Evolutionary conservation across 2,329 filamentous ascomycete species (phyloP).

Genomic region (Colletotrichum liriopes): DNA sequence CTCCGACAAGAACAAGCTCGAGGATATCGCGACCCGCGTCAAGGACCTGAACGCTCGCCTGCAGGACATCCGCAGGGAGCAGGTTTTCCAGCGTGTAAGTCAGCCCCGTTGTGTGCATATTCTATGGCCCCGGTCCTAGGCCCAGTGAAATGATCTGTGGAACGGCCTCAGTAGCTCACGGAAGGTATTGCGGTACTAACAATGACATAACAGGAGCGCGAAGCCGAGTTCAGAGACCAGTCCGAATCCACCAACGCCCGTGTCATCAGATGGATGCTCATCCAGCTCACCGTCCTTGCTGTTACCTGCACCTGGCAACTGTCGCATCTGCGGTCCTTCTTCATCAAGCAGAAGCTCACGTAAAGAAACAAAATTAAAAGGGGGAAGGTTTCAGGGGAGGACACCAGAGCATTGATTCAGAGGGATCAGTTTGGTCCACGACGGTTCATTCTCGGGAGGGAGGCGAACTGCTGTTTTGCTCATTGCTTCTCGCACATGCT

Average conservation of each 20-base stretch:
- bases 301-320: slow-evolving; percentile 97
- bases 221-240: slow-evolving; percentile 98
- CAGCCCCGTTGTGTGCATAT: neutral
- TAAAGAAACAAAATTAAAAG: slow-evolving; percentile 60
- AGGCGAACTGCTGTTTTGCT: neutral
- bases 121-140: neutral
- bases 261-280: slow-evolving; percentile 93
- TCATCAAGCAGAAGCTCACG: slow-evolving; percentile 99
- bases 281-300: slow-evolving; percentile 88
- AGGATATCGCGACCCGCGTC: slow-evolving; percentile 89
- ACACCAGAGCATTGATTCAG: slow-evolving; percentile 17
- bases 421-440: slow-evolving; percentile 10
- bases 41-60: slow-evolving; percentile 90
- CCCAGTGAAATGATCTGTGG: neutral
- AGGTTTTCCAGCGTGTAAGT: slow-evolving; percentile 93
- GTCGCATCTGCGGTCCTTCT: slow-evolving; percentile 95
- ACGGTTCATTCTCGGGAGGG: slow-evolving; percentile 3
- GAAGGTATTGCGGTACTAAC: slow-evolving; percentile 14
- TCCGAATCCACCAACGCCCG: slow-evolving; percentile 93
- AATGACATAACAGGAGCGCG: slow-evolving; percentile 80
- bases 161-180: neutral
- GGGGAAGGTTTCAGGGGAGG: slow-evolving; percentile 10
- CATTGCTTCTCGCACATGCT: neutral
- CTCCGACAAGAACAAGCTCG: slow-evolving; percentile 92
- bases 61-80: slow-evolving; percentile 91